Percentiles rank a stretch among this genome's conserved stretches.
These are phyloP conservation scores for Heimioporus sp. DNA, from an alignment of 768 basidiomycete species.

Conservation along the genomic window DNA sequence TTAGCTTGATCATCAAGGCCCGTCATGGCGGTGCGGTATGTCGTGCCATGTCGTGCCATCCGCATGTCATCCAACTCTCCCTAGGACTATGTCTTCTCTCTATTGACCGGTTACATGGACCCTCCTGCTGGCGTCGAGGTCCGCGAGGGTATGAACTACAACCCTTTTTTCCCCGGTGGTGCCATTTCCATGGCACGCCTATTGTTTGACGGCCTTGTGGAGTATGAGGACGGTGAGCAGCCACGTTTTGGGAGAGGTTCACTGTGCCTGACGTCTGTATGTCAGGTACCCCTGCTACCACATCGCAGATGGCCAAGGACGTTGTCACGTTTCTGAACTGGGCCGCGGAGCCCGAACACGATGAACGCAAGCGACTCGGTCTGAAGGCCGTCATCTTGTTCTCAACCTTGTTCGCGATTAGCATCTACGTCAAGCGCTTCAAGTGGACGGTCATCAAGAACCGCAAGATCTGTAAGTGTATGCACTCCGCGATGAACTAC, in stretches of 20 bases:
- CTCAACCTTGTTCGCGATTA: conserved; percentile 75
- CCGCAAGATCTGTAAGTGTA: conserved; percentile 79
- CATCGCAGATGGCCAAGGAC: conserved; percentile 99
- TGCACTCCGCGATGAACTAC: not conserved
- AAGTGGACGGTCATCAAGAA: conserved; percentile 93
- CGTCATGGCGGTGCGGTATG: conserved; percentile 94
- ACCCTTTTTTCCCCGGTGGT: conserved; percentile 98
- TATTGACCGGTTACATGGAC: conserved; percentile 95
- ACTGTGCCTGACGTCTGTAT: conserved; percentile 7
- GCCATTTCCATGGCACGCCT: conserved; percentile 98
- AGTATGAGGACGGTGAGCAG: conserved; percentile 86
- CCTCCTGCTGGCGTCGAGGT: conserved; percentile 94
- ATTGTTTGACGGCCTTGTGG: conserved; percentile 92
- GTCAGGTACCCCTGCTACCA: conserved; percentile 92
- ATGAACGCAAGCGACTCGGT: conserved; percentile 96
- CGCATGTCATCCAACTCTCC: conserved; percentile 1
- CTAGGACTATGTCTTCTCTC: conserved; percentile 95
- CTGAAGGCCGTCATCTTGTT: conserved; percentile 95
- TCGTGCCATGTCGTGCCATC: conserved; percentile 14
- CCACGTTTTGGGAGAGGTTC: not conserved
- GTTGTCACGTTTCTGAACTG: conserved; percentile 93
- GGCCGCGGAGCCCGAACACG: conserved; percentile 98
- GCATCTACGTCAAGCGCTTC: conserved; percentile 91
- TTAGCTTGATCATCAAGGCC: conserved; percentile 96
- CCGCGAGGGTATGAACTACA: conserved; percentile 98